phyloP scores from a whole-genome alignment of 148 eudicot genomes.

The Rhododendron ovatum region DNA sequence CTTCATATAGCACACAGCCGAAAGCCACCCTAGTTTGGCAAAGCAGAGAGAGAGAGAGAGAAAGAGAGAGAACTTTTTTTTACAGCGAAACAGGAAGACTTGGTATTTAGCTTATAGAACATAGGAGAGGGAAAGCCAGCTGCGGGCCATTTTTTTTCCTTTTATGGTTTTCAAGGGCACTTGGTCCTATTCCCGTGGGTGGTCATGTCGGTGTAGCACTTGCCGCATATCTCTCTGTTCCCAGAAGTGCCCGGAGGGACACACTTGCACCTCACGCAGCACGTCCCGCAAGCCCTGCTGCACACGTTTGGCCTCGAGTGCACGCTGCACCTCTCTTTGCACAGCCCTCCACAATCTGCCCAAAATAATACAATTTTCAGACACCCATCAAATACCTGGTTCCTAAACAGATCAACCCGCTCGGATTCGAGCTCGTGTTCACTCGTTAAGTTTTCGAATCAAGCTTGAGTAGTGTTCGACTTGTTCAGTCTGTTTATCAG shows the following conservation, averaged over 20 bases:
- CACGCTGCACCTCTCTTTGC: neutral
- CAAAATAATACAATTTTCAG: neutral
- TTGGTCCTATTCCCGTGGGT: slow-evolving; percentile 6
- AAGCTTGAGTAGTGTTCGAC: no score
- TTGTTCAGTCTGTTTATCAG: no score
- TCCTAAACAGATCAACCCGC: neutral
- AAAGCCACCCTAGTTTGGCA: neutral
- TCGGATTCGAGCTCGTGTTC: neutral
- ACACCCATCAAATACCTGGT: neutral
- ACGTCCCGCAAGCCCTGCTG: slow-evolving; percentile 1
- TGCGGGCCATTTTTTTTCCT: neutral
- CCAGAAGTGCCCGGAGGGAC: slow-evolving; percentile 7
- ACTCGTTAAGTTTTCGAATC: neutral
- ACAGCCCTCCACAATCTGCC: slow-evolving; percentile 1
- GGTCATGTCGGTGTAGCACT: slow-evolving; percentile 8
- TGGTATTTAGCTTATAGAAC: neutral
- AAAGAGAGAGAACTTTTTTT: neutral
- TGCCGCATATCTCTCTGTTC: neutral
- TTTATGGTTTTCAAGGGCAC: neutral
- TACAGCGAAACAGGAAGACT: neutral
- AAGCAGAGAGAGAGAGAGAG: neutral
- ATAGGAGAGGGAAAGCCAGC: neutral
- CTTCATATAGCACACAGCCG: neutral
- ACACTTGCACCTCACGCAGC: slow-evolving; percentile 4
- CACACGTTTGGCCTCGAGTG: slow-evolving; percentile 5